These are phyloP conservation scores for Phaeosphaeria sp. DNA, from an alignment of 2,329 filamentous ascomycete species.

Conservation along the genomic window DNA sequence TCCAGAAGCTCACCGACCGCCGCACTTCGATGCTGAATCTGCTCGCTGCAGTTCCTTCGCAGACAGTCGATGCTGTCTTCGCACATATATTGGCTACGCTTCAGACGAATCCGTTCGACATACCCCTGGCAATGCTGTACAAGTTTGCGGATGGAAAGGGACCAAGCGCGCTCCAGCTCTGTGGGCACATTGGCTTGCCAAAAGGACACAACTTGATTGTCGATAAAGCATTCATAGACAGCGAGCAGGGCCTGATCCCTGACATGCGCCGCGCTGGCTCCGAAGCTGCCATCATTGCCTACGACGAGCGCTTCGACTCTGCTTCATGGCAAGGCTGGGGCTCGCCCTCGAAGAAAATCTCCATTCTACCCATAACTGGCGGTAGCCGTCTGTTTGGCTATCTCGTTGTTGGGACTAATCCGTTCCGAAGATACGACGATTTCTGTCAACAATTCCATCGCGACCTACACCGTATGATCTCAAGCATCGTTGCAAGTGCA, in stretches of 20 bases:
- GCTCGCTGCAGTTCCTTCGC: constrained; percentile 34
- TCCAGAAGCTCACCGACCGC: constrained; percentile 38
- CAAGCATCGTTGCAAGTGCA: constrained; percentile 35
- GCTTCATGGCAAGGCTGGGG: constrained; percentile 38
- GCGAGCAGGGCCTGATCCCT: constrained; percentile 33
- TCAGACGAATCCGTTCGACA: constrained; percentile 33
- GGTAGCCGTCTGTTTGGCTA: constrained; percentile 34
- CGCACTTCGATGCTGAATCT: constrained; percentile 40
- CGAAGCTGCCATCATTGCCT: constrained; percentile 28
- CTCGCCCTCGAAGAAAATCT: constrained; percentile 30
- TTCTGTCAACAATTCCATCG: constrained; percentile 40
- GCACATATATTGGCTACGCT: constrained; percentile 39
- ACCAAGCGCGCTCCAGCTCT: constrained; percentile 22
- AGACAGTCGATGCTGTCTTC: constrained; percentile 26
- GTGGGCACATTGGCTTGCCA: constrained; percentile 37
- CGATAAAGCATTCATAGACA: constrained; percentile 26
- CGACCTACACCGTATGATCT: constrained; percentile 40
- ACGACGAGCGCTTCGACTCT: constrained; percentile 38
- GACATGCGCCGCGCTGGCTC: constrained; percentile 35
- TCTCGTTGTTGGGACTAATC: constrained; percentile 45
- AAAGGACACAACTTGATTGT: constrained; percentile 34
- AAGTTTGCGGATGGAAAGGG: constrained; percentile 19
- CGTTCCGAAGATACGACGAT: constrained; percentile 40
- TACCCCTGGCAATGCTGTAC: constrained; percentile 42
- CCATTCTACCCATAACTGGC: constrained; percentile 34